Base-by-base conservation (phyloP, 768 basidiomycete genomes). In the Rhodosporidiobolus sp. region DNA sequence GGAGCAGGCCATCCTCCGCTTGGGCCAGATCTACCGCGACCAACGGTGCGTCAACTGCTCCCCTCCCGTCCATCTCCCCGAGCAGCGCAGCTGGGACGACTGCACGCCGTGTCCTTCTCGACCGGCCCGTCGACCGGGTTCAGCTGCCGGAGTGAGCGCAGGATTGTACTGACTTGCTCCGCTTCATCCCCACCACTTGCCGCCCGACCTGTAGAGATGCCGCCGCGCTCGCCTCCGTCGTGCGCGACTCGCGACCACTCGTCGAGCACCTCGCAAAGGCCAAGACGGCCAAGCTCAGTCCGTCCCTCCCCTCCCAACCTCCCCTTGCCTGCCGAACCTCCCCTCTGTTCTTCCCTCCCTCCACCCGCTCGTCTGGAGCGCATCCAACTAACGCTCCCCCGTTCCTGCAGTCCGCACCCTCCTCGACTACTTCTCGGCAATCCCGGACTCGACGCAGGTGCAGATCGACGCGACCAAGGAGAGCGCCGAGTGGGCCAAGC, bases 211-310 rank as follows among this genome's bases (percentile, higher is more conserved):
- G 30, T 75, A 96, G 93, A 78, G 90, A 97, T 83, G 88, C 91
- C 28, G 81, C 88, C 72, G 90, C 90, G 26, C 85, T 98, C 4
- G 91, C 93, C 17, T 87, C 92, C 65, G 88, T 95, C 49, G 91
- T 96, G 66, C 90, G 88, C 0, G 84, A 89, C 35, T 92, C 91
- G 0, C 84, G 93, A 60, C 85, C 87, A 0, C 93, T 94, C 84
- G 91, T 95, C 86, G 88, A 91, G 0, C 89, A 90, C n/a, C 91
- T 92, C 0, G 94, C 94, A 24, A 97, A 97, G 82, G 94, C 94
- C 2, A 96, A 97, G 82, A 96, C 95, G 0, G 94, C 94, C 5
- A 95, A 95, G 83, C 87, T 97, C 74, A 95, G 93, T 93, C 73
- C 77, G 88, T 81, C 35, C 70, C 60, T n/a, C 35, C 22, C 34